Evolutionary conservation across 148 eudicot genomes (phyloP).

Genomic region (Beta vulgaris): DNA sequence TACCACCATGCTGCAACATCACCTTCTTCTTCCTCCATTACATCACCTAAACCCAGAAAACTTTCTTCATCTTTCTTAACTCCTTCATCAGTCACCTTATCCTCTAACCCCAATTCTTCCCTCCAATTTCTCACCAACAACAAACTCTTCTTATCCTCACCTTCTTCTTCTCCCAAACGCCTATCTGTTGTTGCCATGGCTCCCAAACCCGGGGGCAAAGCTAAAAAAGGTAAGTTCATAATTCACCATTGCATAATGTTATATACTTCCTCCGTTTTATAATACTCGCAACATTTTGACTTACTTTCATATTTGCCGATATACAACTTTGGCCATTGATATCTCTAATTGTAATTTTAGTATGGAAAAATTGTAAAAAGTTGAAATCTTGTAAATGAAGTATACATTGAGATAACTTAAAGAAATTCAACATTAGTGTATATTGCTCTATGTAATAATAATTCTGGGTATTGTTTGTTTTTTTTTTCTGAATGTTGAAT

Average conservation of each 20-base stretch:
- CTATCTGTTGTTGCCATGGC: constrained; percentile 69
- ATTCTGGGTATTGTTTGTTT: background rate
- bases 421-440: too few relatives aligned
- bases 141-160: constrained; percentile 14
- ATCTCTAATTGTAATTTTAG: background rate
- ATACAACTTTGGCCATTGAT: too few relatives aligned
- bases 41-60: constrained; percentile 2
- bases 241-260: too few relatives aligned
- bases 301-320: too few relatives aligned
- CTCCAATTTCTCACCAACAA: constrained; percentile 32
- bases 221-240: constrained; percentile 59
- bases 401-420: too few relatives aligned
- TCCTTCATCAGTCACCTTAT: constrained; percentile 21
- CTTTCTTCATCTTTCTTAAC: constrained; percentile 27
- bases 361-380: too few relatives aligned
- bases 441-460: too few relatives aligned
- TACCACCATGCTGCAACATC: background rate
- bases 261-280: too few relatives aligned
- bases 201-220: constrained; percentile 69
- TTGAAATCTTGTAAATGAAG: too few relatives aligned
- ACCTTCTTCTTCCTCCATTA: background rate
- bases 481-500: constrained; percentile 3
- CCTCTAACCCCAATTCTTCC: constrained; percentile 37
- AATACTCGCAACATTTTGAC: too few relatives aligned
- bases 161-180: constrained; percentile 30